These are phyloP conservation scores for Cladophialophora chaetospira DNA, from an alignment of 2,329 filamentous ascomycete genomes.

Conservation along the genomic window DNA sequence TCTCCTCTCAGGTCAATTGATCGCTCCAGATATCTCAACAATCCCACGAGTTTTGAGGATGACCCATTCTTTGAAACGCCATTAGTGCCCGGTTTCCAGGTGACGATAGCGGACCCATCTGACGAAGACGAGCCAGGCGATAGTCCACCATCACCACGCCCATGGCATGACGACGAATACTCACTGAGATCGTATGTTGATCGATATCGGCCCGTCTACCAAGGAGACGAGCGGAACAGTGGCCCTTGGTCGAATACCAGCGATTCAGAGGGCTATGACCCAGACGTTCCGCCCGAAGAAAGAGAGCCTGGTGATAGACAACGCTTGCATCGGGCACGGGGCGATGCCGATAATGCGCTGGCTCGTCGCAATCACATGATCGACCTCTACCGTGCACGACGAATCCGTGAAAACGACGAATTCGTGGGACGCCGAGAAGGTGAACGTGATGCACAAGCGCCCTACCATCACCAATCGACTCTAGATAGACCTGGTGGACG, in stretches of 20 bases:
- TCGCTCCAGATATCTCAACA: slow-evolving; percentile 29
- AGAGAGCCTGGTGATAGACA: slow-evolving; percentile 13
- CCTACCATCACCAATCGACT: slow-evolving; percentile 6
- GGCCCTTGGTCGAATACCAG: slow-evolving; percentile 19
- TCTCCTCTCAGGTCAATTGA: slow-evolving; percentile 41
- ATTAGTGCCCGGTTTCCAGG: slow-evolving; percentile 26
- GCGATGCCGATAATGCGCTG: slow-evolving; percentile 16
- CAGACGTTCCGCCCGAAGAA: slow-evolving; percentile 1
- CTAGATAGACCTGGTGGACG: background rate
- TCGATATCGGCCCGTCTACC: slow-evolving; percentile 29
- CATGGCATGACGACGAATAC: slow-evolving; percentile 31
- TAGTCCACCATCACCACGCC: slow-evolving; percentile 26
- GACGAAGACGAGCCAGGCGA: slow-evolving; percentile 22
- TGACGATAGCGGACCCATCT: slow-evolving; percentile 23
- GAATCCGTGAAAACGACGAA: slow-evolving; percentile 21
- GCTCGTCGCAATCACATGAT: slow-evolving; percentile 18
- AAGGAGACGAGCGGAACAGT: slow-evolving; percentile 19
- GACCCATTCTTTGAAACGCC: slow-evolving; percentile 13
- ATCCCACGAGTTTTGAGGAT: slow-evolving; percentile 21
- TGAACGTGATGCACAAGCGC: slow-evolving; percentile 7
- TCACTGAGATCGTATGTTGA: slow-evolving; percentile 28
- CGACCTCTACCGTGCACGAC: slow-evolving; percentile 21
- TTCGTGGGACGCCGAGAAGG: slow-evolving; percentile 14
- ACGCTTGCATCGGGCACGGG: slow-evolving; percentile 13
- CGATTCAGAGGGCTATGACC: slow-evolving; percentile 28